Evolutionary conservation across 2,329 filamentous ascomycete species (phyloP).

Genomic region (Nemania sp.): DNA sequence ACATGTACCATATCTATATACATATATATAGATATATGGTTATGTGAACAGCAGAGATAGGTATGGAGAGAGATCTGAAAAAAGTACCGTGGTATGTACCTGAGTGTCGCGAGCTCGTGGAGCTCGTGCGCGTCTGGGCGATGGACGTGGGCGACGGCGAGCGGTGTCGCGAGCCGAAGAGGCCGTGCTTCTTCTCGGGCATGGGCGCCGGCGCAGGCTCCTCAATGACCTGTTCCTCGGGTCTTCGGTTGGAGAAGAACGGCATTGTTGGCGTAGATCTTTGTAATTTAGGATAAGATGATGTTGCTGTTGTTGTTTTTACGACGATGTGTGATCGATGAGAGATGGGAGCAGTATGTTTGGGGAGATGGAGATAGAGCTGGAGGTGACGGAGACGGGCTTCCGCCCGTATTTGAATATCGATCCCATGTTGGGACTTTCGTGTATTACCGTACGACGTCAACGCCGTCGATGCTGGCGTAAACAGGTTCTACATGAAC

Average conservation of each 20-base stretch:
- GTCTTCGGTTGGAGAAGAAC: slow-evolving; percentile 40
- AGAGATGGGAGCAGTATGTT: no score
- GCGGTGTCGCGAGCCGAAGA: slow-evolving; percentile 48
- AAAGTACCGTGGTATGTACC: slow-evolving; percentile 27
- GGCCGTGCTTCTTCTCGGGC: slow-evolving; percentile 48
- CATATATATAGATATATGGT: not conserved
- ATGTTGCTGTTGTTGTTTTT: no score
- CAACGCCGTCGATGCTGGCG: slow-evolving; percentile 19
- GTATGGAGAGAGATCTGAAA: not conserved
- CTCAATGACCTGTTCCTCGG: slow-evolving; percentile 44
- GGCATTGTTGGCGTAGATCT: slow-evolving; percentile 33
- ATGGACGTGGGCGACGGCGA: slow-evolving; percentile 31
- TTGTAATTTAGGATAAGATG: no score
- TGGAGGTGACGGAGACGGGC: slow-evolving; percentile 2
- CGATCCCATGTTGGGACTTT: slow-evolving; percentile 6
- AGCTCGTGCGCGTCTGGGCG: slow-evolving; percentile 32
- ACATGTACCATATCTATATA: no score
- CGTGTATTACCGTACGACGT: slow-evolving; percentile 17
- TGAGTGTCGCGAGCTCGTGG: slow-evolving; percentile 35
- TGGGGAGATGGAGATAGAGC: no score
- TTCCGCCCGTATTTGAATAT: slow-evolving; percentile 31
- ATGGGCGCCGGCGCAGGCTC: slow-evolving; percentile 57
- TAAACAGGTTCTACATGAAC: slow-evolving; percentile 33
- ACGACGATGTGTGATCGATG: not conserved
- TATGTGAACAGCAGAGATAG: not conserved